Evolutionary conservation across 2,329 filamentous ascomycete genomes (phyloP).

Genomic region (Chalara sp.): DNA sequence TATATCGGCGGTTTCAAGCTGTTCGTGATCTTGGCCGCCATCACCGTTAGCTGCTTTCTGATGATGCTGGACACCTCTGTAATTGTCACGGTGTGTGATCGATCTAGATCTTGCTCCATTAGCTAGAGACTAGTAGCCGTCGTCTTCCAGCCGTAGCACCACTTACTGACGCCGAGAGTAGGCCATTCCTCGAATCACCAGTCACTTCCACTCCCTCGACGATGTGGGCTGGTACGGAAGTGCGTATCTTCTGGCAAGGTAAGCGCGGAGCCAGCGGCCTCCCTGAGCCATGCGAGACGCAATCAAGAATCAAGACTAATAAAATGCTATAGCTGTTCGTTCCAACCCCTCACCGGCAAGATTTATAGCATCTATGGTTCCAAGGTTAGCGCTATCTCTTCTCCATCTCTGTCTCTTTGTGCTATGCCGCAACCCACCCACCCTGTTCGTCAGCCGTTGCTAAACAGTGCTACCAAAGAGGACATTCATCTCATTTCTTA

Average conservation of each 20-base stretch:
- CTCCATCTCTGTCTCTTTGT: too few species aligned
- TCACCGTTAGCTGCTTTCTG: constrained; percentile 37
- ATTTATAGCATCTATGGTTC: constrained; percentile 36
- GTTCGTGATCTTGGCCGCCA: constrained; percentile 21
- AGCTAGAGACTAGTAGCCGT: too few species aligned
- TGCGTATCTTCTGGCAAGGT: background rate
- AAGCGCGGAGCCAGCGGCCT: too few species aligned
- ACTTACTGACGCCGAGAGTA: background rate
- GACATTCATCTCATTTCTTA: constrained; percentile 34
- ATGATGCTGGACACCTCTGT: constrained; percentile 45
- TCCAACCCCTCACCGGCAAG: constrained; percentile 44
- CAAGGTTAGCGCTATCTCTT: constrained; percentile 16
- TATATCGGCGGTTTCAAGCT: constrained; percentile 1
- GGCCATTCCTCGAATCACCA: constrained; percentile 31
- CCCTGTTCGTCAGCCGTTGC: background rate
- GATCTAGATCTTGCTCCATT: too few species aligned
- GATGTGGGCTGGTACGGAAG: constrained; percentile 29
- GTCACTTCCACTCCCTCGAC: constrained; percentile 27
- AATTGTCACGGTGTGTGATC: constrained; percentile 24
- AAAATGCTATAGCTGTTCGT: constrained; percentile 24
- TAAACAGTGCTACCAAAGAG: constrained; percentile 8
- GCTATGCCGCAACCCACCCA: background rate
- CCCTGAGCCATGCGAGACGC: too few species aligned
- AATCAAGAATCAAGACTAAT: too few species aligned
- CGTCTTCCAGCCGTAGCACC: too few species aligned